Conservation (phyloP, 1,284 basidiomycete species). For the Melampsora americana region DNA sequence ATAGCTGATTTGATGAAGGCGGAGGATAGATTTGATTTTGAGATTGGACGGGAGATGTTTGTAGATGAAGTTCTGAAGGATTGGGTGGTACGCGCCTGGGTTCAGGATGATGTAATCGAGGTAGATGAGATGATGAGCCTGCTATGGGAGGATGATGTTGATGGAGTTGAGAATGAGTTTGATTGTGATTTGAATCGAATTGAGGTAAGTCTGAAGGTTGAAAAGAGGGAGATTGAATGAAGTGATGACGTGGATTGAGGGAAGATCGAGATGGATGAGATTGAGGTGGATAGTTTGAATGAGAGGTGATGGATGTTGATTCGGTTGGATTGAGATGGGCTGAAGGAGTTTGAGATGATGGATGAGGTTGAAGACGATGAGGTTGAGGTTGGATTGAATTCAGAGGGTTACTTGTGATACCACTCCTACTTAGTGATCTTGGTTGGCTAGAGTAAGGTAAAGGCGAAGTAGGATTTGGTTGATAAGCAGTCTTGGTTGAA, state of each 20-base stretch:
- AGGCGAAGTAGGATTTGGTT: conserved; percentile 11
- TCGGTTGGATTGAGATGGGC: conserved; percentile 11
- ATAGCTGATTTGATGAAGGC: background rate
- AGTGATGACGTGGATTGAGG: background rate
- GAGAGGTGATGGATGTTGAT: background rate
- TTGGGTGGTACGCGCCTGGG: conserved; percentile 18
- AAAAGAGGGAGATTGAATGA: background rate
- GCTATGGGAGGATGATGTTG: conserved; percentile 18
- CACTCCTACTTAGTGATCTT: no score
- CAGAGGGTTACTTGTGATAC: background rate
- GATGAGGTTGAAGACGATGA: conserved; percentile 10
- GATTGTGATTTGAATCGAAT: no score
- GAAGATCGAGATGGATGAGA: background rate
- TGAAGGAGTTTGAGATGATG: background rate
- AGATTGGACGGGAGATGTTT: background rate
- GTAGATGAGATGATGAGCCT: conserved; percentile 16
- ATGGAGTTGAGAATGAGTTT: conserved; percentile 15
- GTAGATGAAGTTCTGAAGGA: conserved; percentile 3
- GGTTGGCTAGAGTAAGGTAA: background rate
- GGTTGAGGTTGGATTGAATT: conserved; percentile 14
- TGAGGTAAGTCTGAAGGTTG: no score
- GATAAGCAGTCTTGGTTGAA: background rate
- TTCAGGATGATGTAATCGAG: conserved; percentile 36
- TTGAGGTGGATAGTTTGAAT: conserved; percentile 7
- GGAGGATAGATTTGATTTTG: background rate